These are phyloP conservation scores for Starmera caribaea DNA, from an alignment of 805 yeast genomes.

Conservation along the genomic window DNA sequence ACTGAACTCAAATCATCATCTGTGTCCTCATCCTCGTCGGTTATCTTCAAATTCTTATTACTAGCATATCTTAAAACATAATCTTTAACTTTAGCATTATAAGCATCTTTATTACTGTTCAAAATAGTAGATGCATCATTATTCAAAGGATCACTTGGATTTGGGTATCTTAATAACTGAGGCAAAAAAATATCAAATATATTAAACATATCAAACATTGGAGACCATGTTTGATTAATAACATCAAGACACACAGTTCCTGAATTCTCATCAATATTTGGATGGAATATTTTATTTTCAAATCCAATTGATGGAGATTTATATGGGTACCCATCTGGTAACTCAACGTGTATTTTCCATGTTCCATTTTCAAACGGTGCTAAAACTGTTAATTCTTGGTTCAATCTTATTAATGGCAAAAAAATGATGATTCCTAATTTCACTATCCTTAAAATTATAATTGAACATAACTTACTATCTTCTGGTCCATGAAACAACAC, in stretches of 20 bases:
- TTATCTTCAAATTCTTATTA: conserved; percentile 30
- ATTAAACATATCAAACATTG: conserved; percentile 88
- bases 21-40: conserved; percentile 38
- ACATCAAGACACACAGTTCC: conserved; percentile 96
- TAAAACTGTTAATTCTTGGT: conserved; percentile 3
- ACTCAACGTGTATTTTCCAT: conserved; percentile 87
- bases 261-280: conserved; percentile 82
- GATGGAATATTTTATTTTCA: conserved; percentile 85
- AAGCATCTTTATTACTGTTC: conserved; percentile 55
- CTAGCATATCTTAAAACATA: conserved; percentile 68
- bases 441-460: not conserved
- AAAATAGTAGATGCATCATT: conserved; percentile 80
- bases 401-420: not conserved
- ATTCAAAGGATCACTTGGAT: conserved; percentile 89
- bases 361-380: conserved; percentile 84
- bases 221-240: conserved; percentile 96
- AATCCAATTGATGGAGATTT: conserved; percentile 95
- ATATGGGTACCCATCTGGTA: conserved; percentile 93
- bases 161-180: conserved; percentile 83
- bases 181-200: conserved; percentile 91
- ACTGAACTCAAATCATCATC: conserved; percentile 22
- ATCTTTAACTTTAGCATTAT: conserved; percentile 58
- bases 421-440: not conserved
- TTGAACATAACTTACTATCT: conserved; percentile 32
- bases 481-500: conserved; percentile 82